A percentile compares a stretch with the other conserved stretches of the same genome.
phyloP scores from a whole-genome alignment of 2,329 filamentous ascomycete genomes.

The Trichoderma sp. region DNA sequence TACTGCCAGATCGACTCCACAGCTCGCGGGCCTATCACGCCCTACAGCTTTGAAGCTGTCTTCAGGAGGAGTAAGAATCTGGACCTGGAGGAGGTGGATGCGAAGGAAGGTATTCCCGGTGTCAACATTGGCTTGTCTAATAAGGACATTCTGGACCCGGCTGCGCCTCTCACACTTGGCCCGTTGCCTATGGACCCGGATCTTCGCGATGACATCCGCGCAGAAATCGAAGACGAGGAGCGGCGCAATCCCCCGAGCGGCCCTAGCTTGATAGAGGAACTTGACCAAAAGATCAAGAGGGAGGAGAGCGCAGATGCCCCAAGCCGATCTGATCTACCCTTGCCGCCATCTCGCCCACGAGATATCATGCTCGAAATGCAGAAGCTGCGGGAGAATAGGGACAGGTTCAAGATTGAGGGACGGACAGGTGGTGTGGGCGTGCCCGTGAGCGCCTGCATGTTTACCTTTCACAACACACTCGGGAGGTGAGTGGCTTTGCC shows the following conservation, averaged over 20 bases:
- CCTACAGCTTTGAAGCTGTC: slow-evolving; percentile 64
- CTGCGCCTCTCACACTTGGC: slow-evolving; percentile 70
- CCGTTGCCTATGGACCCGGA: slow-evolving; percentile 82
- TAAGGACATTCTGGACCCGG: slow-evolving; percentile 60
- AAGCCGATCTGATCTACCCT: slow-evolving; percentile 74
- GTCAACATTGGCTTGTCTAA: slow-evolving; percentile 64
- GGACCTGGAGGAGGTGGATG: slow-evolving; percentile 64
- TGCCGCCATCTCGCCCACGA: slow-evolving; percentile 82
- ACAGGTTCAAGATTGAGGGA: slow-evolving; percentile 85
- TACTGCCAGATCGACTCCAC: slow-evolving; percentile 62
- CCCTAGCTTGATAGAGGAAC: slow-evolving; percentile 78
- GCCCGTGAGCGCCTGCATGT: slow-evolving; percentile 90
- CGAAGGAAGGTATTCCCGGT: slow-evolving; percentile 66
- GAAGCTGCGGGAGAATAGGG: slow-evolving; percentile 88
- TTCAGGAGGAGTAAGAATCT: slow-evolving; percentile 60
- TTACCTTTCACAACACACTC: slow-evolving; percentile 95
- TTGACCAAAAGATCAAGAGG: slow-evolving; percentile 83
- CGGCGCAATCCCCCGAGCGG: slow-evolving; percentile 73
- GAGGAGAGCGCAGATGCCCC: slow-evolving; percentile 87
- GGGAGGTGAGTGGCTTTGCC: slow-evolving; percentile 66
- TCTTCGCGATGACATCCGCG: slow-evolving; percentile 80
- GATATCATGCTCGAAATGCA: slow-evolving; percentile 95
- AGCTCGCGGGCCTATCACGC: slow-evolving; percentile 63
- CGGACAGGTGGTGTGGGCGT: slow-evolving; percentile 82
- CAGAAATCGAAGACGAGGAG: slow-evolving; percentile 85